Evolutionary conservation across 768 basidiomycete species (phyloP), one percentile per base, ranked within the genome.

Genomic region (Tulasnella sp.): DNA sequence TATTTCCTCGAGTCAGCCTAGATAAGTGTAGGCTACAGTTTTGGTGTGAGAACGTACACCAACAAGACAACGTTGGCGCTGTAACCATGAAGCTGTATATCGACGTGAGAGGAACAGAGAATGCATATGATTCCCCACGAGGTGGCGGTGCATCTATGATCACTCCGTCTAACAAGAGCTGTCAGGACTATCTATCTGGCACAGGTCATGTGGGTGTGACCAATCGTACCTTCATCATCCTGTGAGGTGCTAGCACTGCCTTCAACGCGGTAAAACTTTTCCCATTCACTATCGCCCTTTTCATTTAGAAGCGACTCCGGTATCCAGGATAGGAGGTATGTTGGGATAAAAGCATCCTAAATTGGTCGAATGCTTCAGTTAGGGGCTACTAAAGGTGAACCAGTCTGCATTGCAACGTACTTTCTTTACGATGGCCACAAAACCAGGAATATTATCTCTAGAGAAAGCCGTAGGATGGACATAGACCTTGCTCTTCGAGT

Each of bases 401-500:
- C 45, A 27, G 45, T 48, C 38, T 42, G 8, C 53, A 58, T 54
- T 64, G 56, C 56, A 34, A 67, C 84, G 56, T 65, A 91, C 91
- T 67, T 86, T 80, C 75, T 92, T 90, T 19, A 98, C 93, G 60
- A 99, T 77, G 15, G 87, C 84, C 5, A 93, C 83, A 69, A 95
- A 98, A 1, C 96, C 96, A 2, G 90, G 83, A 34, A 97, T 88
- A 70, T 97, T 95, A 71, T 98, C 96, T 67, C 86, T 79, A 1
- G 86, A 78, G 70, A 92, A 94, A 2, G 86, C 83, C 2, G 93
- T 95, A 0, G 96, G 96, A 65, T 97, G 90, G 45, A 99, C 84
- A 68, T 95, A 93, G 47, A 97, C 95, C 70, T 93, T 94, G 43
- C 86, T 89, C 70, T 95, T 96, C 71, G 84, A 86, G 66, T 91